Conservation (phyloP, 148 eudicot genomes). For the Chenopodium formosanum region DNA sequence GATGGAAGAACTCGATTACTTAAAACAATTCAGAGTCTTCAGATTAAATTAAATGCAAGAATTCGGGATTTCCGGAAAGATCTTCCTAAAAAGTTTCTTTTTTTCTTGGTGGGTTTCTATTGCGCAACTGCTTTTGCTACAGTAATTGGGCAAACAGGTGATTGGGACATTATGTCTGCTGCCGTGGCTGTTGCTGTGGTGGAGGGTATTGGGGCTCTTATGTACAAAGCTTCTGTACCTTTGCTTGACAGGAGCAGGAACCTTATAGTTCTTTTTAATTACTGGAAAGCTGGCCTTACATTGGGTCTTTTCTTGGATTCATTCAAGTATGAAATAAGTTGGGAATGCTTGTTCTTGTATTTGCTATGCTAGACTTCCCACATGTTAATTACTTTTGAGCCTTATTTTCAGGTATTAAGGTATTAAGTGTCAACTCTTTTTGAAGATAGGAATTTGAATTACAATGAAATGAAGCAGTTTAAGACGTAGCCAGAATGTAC, state of each 20-base stretch:
- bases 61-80: constrained; percentile 51
- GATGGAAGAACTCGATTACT: constrained; percentile 66
- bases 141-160: constrained; percentile 92
- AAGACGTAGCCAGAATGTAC: background rate
- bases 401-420: constrained; percentile 30
- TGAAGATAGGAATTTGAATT: constrained; percentile 7
- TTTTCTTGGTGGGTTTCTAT: constrained; percentile 82
- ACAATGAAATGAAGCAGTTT: constrained; percentile 6
- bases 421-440: background rate
- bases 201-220: constrained; percentile 91
- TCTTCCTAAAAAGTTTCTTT: constrained; percentile 60
- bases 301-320: constrained; percentile 93
- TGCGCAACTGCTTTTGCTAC: constrained; percentile 91
- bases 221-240: constrained; percentile 60
- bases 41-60: constrained; percentile 42
- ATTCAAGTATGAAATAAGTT: constrained; percentile 57
- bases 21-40: constrained; percentile 46
- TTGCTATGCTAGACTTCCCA: background rate
- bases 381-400: constrained; percentile 10
- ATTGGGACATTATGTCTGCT: constrained; percentile 92
- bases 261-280: constrained; percentile 62
- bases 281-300: constrained; percentile 84
- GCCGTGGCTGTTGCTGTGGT: constrained; percentile 80
- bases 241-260: constrained; percentile 38
- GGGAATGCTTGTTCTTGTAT: background rate